A percentile compares a stretch with the other conserved stretches of the same genome.
Conservation (phyloP, 768 basidiomycete genomes). For the Hypholoma fasciculare region DNA sequence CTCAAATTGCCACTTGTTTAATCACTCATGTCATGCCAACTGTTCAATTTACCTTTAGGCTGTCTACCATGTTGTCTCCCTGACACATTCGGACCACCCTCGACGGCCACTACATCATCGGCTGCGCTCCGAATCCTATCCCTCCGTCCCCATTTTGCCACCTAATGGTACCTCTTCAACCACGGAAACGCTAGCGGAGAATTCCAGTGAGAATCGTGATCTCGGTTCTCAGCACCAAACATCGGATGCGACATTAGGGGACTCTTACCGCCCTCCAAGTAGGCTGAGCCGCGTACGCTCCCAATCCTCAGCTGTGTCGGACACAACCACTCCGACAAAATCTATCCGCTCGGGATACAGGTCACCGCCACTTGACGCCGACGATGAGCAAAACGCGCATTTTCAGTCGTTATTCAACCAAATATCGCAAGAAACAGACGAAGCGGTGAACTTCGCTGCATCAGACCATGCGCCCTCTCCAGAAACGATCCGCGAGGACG, state of each 20-base stretch:
- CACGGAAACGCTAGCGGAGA: not conserved
- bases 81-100: slow-evolving; percentile 11
- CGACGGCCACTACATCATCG: slow-evolving; percentile 18
- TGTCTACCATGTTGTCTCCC: slow-evolving; percentile 16
- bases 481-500: slow-evolving; percentile 9
- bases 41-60: slow-evolving; percentile 7
- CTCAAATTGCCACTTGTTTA: not conserved
- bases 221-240: slow-evolving; percentile 12
- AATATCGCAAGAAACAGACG: slow-evolving; percentile 54
- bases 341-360: slow-evolving; percentile 5
- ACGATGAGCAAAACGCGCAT: slow-evolving; percentile 41
- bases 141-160: slow-evolving; percentile 6
- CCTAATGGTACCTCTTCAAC: slow-evolving; percentile 5
- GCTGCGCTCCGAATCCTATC: slow-evolving; percentile 18
- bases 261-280: slow-evolving; percentile 16
- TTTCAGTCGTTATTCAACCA: slow-evolving; percentile 53
- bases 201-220: slow-evolving; percentile 7
- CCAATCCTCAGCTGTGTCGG: slow-evolving; percentile 23
- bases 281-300: slow-evolving; percentile 19
- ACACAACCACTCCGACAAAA: slow-evolving; percentile 16
- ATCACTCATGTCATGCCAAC: not conserved
- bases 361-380: slow-evolving; percentile 9
- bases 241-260: slow-evolving; percentile 21
- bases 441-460: slow-evolving; percentile 38
- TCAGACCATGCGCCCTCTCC: slow-evolving; percentile 23